Percentiles rank a stretch among this genome's conserved stretches.
These are phyloP conservation scores for Flaveria sonorensis DNA, from an alignment of 129 eudicot genomes.

Conservation along the genomic window DNA sequence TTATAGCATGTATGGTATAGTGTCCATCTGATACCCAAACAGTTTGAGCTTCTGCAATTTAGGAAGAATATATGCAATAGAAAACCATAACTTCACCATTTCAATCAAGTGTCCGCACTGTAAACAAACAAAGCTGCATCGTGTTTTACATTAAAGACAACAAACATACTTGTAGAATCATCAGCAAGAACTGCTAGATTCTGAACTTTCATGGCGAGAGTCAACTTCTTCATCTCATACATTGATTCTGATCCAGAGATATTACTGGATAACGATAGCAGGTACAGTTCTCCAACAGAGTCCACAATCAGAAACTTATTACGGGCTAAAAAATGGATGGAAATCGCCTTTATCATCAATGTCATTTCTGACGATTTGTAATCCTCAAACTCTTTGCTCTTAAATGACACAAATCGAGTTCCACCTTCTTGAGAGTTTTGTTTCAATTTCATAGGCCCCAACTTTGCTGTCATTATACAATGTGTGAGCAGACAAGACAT, in stretches of 20 bases:
- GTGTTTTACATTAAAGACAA: neutral
- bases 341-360: slow-evolving; percentile 53
- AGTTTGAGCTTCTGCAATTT: slow-evolving; percentile 58
- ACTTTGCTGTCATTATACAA: slow-evolving; percentile 69
- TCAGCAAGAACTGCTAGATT: slow-evolving; percentile 73
- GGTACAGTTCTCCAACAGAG: slow-evolving; percentile 67
- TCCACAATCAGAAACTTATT: slow-evolving; percentile 69
- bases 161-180: slow-evolving; percentile 51
- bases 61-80: slow-evolving; percentile 29
- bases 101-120: slow-evolving; percentile 7
- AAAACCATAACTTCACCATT: slow-evolving; percentile 22
- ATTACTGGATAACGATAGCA: slow-evolving; percentile 50
- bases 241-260: slow-evolving; percentile 48
- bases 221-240: slow-evolving; percentile 53
- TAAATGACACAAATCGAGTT: slow-evolving; percentile 57
- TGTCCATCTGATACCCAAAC: slow-evolving; percentile 91
- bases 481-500: slow-evolving; percentile 50
- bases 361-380: slow-evolving; percentile 28
- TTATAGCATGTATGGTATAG: slow-evolving; percentile 61
- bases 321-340: slow-evolving; percentile 65
- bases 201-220: slow-evolving; percentile 63
- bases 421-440: slow-evolving; percentile 72
- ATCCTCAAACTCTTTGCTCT: slow-evolving; percentile 44
- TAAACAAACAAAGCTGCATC: slow-evolving; percentile 7
- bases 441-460: slow-evolving; percentile 61